Percentiles rank a stretch among this genome's conserved stretches.
These are phyloP conservation scores for Thalassiosira allenii DNA, from an alignment of 352 stramenopile genomes.

Conservation along the genomic window DNA sequence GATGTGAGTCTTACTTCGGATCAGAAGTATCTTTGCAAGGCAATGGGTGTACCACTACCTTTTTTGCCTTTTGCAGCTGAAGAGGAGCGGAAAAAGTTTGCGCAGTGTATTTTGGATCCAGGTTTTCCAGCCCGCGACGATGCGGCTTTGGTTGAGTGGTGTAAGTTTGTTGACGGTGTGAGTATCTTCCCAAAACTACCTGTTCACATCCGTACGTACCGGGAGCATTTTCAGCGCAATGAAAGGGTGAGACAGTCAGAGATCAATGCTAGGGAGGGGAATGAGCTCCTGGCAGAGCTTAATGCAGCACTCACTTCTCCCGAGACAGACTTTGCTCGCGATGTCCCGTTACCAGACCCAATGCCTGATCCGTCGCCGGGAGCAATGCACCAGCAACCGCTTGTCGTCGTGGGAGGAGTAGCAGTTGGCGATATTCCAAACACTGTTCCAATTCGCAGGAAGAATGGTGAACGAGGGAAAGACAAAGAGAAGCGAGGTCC, in stretches of 20 bases:
- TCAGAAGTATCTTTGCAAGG: constrained; percentile 41
- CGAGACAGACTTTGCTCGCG: not conserved
- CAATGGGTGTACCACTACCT: constrained; percentile 36
- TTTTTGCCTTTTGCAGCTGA: constrained; percentile 44
- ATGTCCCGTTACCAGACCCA: not conserved
- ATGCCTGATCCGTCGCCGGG: not conserved
- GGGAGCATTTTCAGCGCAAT: constrained; percentile 26
- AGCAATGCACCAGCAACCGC: no score
- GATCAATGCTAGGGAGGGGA: constrained; percentile 10
- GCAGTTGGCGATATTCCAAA: not conserved
- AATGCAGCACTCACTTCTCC: constrained; percentile 25
- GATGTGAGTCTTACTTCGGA: constrained; percentile 44
- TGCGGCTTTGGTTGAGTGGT: constrained; percentile 31
- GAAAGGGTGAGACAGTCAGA: constrained; percentile 26
- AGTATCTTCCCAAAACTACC: constrained; percentile 55
- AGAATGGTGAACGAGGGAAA: not conserved
- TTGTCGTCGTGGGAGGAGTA: not conserved
- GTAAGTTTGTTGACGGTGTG: constrained; percentile 55
- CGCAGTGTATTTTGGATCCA: constrained; percentile 18
- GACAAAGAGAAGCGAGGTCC: constrained; percentile 2
- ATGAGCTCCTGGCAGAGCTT: constrained; percentile 21
- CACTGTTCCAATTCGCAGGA: not conserved
- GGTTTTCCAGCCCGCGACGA: constrained; percentile 13
- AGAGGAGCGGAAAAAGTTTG: constrained; percentile 37
- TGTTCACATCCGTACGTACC: constrained; percentile 36